Evolutionary conservation across 1,284 basidiomycete species (phyloP), one percentile per base, ranked within the genome.

Genomic region (Tilletia indica): DNA sequence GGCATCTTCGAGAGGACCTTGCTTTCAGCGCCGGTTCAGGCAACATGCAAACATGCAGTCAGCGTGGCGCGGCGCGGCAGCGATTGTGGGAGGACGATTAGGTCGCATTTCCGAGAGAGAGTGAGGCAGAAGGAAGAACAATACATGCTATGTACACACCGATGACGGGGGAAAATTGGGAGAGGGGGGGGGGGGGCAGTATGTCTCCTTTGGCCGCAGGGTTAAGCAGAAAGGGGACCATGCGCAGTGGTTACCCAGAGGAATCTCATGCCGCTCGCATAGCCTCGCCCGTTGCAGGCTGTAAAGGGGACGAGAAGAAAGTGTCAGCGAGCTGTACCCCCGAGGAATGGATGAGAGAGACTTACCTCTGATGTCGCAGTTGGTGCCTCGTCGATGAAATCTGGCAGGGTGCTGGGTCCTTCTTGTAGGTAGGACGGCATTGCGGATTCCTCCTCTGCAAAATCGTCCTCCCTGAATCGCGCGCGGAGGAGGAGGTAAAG

Each of bases 381-480:
- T 4, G 80, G 80, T 38, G 78, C 58, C 48, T 83, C 79, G 68
- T 83, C 81, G 36, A 82, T 77, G 74, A 80, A 82, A 73, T 83
- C 81, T 2, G 80, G 79, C 68, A 80, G 69, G 58, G 76, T 74
- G 9, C 68, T 61, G 36, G 74, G 71, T 3, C 70, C 71, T 11
- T 70, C 71, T 69, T 79, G 77, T 51, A 83, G 73, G 61, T 83
- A 83, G 19, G 77, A 79, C 34, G 82, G 82, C 49, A 77, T 71
- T n/a, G 74, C 76, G 0, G 91, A 91, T 81, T 94, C 93, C 71
- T 94, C 93, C 78, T 95, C 94, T 70, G 89, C 91, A 34, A 87
- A 83, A 1, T 83, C 84, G 2, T 87, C 86, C 77, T 97, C 94
- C 67, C 94, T 86, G 25, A 2, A 2, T 31, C 25, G 2, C 25